phyloP scores from a whole-genome alignment of 768 basidiomycete genomes.

The Mycena maculata region DNA sequence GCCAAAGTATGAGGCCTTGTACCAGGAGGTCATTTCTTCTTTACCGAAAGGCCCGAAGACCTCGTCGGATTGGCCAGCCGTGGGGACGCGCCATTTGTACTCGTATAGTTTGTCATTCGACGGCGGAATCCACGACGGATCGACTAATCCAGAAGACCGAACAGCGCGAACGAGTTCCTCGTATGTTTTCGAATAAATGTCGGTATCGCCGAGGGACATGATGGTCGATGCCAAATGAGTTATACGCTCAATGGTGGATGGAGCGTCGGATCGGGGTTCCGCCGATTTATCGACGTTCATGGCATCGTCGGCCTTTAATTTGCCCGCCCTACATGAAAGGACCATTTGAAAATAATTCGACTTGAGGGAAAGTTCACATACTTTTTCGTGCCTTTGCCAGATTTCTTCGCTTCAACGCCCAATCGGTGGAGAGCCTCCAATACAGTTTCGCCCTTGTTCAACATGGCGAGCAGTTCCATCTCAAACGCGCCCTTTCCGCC shows the following conservation, averaged over 20 bases:
- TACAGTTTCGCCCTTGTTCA: slow-evolving; percentile 93
- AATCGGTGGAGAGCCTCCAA: slow-evolving; percentile 90
- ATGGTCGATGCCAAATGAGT: slow-evolving; percentile 90
- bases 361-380: slow-evolving; percentile 41
- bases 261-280: slow-evolving; percentile 44
- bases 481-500: slow-evolving; percentile 75
- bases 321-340: slow-evolving; percentile 37
- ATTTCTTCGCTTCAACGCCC: slow-evolving; percentile 74
- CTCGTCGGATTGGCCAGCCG: slow-evolving; percentile 57
- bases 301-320: slow-evolving; percentile 46
- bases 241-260: slow-evolving; percentile 77
- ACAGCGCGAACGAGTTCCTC: slow-evolving; percentile 86
- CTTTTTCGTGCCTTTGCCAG: slow-evolving; percentile 47
- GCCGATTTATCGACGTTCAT: slow-evolving; percentile 65
- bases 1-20: slow-evolving; percentile 86
- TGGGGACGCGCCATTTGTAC: slow-evolving; percentile 81
- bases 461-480: slow-evolving; percentile 73
- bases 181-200: slow-evolving; percentile 88
- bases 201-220: slow-evolving; percentile 87
- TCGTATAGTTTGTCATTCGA: slow-evolving; percentile 83
- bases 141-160: slow-evolving; percentile 77
- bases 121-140: slow-evolving; percentile 77
- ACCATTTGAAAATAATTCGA: slow-evolving; percentile 1
- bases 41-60: slow-evolving; percentile 85
- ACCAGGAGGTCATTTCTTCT: slow-evolving; percentile 85